Conservation (phyloP, 2,329 filamentous ascomycete genomes). For the Aphanocladium album region DNA sequence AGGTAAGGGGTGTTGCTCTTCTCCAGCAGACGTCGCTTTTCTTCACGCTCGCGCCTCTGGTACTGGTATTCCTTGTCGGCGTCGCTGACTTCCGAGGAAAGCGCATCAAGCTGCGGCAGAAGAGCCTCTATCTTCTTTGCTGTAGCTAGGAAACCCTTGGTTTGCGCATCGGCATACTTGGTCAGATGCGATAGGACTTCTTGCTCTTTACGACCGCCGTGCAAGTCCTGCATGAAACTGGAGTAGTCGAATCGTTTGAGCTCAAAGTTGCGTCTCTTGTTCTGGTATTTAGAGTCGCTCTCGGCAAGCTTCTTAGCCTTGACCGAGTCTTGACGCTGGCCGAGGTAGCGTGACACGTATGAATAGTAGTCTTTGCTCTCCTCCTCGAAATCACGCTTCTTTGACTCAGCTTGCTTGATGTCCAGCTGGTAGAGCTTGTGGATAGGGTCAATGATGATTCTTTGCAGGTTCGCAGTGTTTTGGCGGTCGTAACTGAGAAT, state of each 20-base stretch:
- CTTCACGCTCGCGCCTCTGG: slow-evolving; percentile 88
- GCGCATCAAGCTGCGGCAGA: slow-evolving; percentile 82
- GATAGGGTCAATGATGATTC: slow-evolving; percentile 90
- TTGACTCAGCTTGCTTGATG: slow-evolving; percentile 94
- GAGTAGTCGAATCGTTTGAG: slow-evolving; percentile 98
- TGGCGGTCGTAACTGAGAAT: slow-evolving; percentile 82
- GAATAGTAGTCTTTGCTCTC: slow-evolving; percentile 98
- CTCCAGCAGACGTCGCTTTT: slow-evolving; percentile 84
- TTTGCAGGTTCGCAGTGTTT: slow-evolving; percentile 80
- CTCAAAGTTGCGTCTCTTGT: slow-evolving; percentile 90
- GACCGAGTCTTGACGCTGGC: slow-evolving; percentile 88
- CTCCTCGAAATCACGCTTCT: slow-evolving; percentile 97
- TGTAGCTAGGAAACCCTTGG: slow-evolving; percentile 72
- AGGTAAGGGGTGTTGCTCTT: slow-evolving; percentile 73
- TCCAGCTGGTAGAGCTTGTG: slow-evolving; percentile 88
- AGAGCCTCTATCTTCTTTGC: slow-evolving; percentile 84
- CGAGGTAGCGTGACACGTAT: slow-evolving; percentile 92
- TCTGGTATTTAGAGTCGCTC: slow-evolving; percentile 94
- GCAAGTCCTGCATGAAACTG: slow-evolving; percentile 98
- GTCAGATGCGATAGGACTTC: slow-evolving; percentile 93
- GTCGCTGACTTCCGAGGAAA: slow-evolving; percentile 83
- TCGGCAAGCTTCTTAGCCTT: slow-evolving; percentile 96
- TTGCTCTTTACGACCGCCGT: slow-evolving; percentile 96
- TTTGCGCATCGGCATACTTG: slow-evolving; percentile 87
- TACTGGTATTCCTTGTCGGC: slow-evolving; percentile 97